Evolutionary conservation across 2,329 filamentous ascomycete genomes (phyloP), one percentile per base, ranked within the genome.

Genomic region (Beauveria asiatica): DNA sequence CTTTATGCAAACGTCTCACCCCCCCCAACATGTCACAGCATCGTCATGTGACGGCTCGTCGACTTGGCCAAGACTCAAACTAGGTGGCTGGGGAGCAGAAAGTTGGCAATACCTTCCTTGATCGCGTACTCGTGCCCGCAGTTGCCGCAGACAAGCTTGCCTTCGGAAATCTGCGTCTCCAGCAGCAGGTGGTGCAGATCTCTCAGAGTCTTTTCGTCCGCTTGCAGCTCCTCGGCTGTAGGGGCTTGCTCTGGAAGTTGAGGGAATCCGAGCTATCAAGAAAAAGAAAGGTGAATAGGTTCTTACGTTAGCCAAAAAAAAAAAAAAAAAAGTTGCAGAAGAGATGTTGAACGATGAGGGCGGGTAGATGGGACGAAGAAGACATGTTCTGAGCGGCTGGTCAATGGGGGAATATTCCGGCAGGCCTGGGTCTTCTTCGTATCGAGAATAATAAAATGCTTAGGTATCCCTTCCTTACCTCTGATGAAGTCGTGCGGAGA

Each of bases 31-130:
- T 5, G 19, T 19, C 54, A 49, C 44, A 19, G 33, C 21, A 9
- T 42, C 33, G 27, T 30, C 41, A 10, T 49, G 16, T 39, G 44
- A 49, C 45, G n/a, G 3, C 23, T 45, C 41, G 17, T 17, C 6
- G 10, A 33, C 42, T 8, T 41, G 42, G 25, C 30, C 33, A 41
- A 42, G 10, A 13, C 27, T 75, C 71, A 85, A 51, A 92, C 94
- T 74, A 99, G 76, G 78, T 99, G 94, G 68, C 89, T 94, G 13
- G 94, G 94, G 66, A 99, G 76, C 70, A 99, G 76, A 70, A 99
- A 99, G 74, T 97, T 97, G 62, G 92, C 91, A 73, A 97, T 96
- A 5, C 94, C 94, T 75, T 99, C 93, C 72, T 94, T 92, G 64
- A 99, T 87, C 62, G 86, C 86, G 74, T 97, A 99, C 78, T 96